These are phyloP conservation scores for Fusarium cicatricum DNA, from an alignment of 2,329 filamentous ascomycete species.

Conservation along the genomic window DNA sequence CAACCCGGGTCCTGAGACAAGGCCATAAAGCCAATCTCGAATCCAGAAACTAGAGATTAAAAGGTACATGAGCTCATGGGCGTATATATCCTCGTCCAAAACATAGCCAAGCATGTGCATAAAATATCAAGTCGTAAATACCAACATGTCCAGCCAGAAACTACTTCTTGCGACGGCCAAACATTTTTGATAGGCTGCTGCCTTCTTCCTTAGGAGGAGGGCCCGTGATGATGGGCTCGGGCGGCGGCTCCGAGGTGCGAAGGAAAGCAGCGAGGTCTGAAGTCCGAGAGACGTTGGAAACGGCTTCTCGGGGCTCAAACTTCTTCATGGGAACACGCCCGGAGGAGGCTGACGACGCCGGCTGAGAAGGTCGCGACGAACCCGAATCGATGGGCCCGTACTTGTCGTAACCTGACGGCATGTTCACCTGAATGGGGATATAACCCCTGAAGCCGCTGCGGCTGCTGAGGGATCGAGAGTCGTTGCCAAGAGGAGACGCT, in stretches of 20 bases:
- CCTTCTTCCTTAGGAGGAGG: slow-evolving; percentile 48
- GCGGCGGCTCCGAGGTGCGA: slow-evolving; percentile 71
- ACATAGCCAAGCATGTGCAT: slow-evolving; percentile 11
- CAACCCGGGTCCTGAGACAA: slow-evolving; percentile 7
- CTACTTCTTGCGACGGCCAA: slow-evolving; percentile 60
- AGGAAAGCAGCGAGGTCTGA: slow-evolving; percentile 78
- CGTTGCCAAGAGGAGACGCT: slow-evolving; percentile 37
- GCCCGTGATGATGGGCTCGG: slow-evolving; percentile 43
- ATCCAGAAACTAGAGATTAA: slow-evolving; percentile 39
- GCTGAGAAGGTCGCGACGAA: slow-evolving; percentile 30
- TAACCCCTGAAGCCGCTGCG: slow-evolving; percentile 53
- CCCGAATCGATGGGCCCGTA: slow-evolving; percentile 46
- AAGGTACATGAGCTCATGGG: slow-evolving; percentile 41
- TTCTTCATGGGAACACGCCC: slow-evolving; percentile 63
- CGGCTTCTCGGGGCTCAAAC: slow-evolving; percentile 65
- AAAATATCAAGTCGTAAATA: slow-evolving; percentile 27
- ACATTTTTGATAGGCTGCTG: slow-evolving; percentile 58
- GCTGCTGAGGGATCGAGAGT: slow-evolving; percentile 50
- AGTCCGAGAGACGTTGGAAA: slow-evolving; percentile 61
- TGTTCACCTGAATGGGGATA: slow-evolving; percentile 62
- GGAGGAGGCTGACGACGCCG: slow-evolving; percentile 42
- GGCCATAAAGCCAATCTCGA: slow-evolving; percentile 5
- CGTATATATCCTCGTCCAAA: slow-evolving; percentile 35
- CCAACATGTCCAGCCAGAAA: slow-evolving; percentile 41
- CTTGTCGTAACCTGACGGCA: slow-evolving; percentile 56